These are phyloP conservation scores for Cordia subcordata DNA, from an alignment of 257 asterid species.

Conservation along the genomic window DNA sequence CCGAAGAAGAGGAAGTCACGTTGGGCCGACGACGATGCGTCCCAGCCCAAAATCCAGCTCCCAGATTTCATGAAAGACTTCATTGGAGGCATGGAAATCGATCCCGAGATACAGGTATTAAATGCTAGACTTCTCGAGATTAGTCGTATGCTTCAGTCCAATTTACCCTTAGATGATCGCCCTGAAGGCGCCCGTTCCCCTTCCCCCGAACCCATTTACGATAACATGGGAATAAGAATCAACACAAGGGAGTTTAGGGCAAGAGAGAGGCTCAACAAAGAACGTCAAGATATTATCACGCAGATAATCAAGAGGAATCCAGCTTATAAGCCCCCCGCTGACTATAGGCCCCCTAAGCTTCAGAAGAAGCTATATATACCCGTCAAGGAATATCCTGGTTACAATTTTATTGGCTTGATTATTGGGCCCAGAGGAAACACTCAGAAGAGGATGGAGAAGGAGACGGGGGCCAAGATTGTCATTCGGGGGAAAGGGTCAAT, in stretches of 20 bases:
- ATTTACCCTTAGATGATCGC: constrained; percentile 20
- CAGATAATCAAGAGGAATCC: constrained; percentile 14
- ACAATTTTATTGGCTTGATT: constrained; percentile 36
- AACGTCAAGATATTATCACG: constrained; percentile 11
- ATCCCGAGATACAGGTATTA: constrained; percentile 16
- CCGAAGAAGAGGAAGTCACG: constrained; percentile 24
- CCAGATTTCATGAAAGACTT: constrained; percentile 14
- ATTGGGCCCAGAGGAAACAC: constrained; percentile 46
- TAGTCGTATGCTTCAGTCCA: constrained; percentile 21
- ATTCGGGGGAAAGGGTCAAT: constrained; percentile 30
- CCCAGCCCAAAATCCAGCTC: constrained; percentile 11
- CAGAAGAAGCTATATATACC: constrained; percentile 30
- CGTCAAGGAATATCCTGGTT: constrained; percentile 24
- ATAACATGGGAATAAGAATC: constrained; percentile 24
- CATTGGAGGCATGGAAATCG: constrained; percentile 18
- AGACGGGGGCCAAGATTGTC: constrained; percentile 34
- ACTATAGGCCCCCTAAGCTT: constrained; percentile 11
- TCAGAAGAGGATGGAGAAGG: constrained; percentile 41
- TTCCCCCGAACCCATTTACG: constrained; percentile 27
- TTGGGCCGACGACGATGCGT: constrained; percentile 24
- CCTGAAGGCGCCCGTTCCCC: constrained; percentile 29
- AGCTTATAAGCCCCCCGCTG: constrained; percentile 15
- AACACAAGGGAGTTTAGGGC: constrained; percentile 22
- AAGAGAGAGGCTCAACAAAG: constrained; percentile 14
- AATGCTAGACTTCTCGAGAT: constrained; percentile 20